Evolutionary conservation across 2,329 filamentous ascomycete species (phyloP).

Genomic region (Nothopassalora personata): DNA sequence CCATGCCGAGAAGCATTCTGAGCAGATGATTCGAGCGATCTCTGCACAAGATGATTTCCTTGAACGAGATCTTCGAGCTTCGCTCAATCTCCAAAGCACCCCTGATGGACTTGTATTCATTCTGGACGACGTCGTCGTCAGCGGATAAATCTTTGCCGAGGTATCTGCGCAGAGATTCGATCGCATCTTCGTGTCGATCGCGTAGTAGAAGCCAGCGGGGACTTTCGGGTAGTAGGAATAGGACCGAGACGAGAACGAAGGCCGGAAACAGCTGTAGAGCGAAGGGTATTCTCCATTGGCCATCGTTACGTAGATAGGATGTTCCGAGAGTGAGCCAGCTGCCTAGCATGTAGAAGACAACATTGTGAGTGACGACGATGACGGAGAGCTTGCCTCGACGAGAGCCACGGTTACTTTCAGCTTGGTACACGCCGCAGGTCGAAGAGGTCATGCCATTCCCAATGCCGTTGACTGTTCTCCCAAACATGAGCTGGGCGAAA

Average conservation of each 20-base stretch:
- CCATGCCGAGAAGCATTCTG: conserved; percentile 13
- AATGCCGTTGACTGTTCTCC: conserved; percentile 39
- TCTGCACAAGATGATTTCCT: conserved; percentile 9
- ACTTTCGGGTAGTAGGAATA: conserved; percentile 34
- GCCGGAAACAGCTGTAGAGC: conserved; percentile 31
- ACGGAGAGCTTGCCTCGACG: conserved; percentile 28
- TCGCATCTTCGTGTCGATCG: conserved; percentile 29
- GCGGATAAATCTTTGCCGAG: conserved; percentile 37
- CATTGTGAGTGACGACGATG: conserved; percentile 37
- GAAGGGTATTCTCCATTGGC: conserved; percentile 39
- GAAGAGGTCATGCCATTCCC: conserved; percentile 39
- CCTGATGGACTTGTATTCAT: conserved; percentile 13
- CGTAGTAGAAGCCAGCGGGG: conserved; percentile 35
- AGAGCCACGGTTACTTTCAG: conserved; percentile 32
- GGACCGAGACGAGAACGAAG: conserved; percentile 21
- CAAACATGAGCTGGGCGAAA: conserved; percentile 42
- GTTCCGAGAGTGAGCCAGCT: conserved; percentile 45
- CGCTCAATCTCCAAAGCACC: conserved; percentile 10
- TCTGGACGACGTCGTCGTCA: conserved; percentile 4
- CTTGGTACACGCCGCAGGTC: conserved; percentile 43
- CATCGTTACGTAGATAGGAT: conserved; percentile 32
- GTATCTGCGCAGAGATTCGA: conserved; percentile 39
- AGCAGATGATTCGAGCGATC: conserved; percentile 11
- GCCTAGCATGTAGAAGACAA: conserved; percentile 41
- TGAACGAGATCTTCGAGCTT: conserved; percentile 8